Conservation (phyloP, 2,329 filamentous ascomycete genomes). For the Exophiala mesophila region DNA sequence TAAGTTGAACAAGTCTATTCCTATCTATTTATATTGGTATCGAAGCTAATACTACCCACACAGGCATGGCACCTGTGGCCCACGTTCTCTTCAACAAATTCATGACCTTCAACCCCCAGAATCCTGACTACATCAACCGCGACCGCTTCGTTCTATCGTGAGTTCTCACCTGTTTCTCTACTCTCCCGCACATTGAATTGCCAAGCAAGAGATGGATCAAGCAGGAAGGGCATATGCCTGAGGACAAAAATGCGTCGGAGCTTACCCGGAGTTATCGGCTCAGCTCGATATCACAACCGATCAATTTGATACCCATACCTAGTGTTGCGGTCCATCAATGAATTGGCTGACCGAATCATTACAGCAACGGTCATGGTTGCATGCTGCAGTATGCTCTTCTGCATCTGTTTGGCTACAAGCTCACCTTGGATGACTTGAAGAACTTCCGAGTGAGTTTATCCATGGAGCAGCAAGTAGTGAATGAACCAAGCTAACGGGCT, state of each 20-base stretch:
- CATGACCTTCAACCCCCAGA: slow-evolving; percentile 99
- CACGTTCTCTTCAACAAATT: slow-evolving; percentile 99
- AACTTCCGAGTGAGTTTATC: slow-evolving; percentile 74
- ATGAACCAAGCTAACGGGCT: too few species aligned
- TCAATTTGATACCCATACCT: too few species aligned
- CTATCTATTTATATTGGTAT: neutral
- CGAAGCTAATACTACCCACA: neutral
- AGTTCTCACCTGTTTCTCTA: too few species aligned
- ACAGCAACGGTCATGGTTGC: slow-evolving; percentile 94
- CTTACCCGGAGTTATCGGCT: neutral
- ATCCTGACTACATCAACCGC: slow-evolving; percentile 93
- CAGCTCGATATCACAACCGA: neutral
- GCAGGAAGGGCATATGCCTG: neutral
- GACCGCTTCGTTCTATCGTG: slow-evolving; percentile 99
- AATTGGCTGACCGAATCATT: neutral
- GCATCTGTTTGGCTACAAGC: slow-evolving; percentile 86
- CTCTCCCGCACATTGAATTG: neutral
- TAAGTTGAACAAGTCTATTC: slow-evolving; percentile 5
- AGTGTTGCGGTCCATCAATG: too few species aligned
- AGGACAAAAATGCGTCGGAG: neutral
- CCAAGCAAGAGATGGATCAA: neutral
- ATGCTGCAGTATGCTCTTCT: slow-evolving; percentile 99
- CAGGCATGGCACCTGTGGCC: slow-evolving; percentile 81
- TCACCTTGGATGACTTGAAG: slow-evolving; percentile 90
- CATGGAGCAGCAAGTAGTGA: too few species aligned